Evolutionary conservation across 208 protist species (phyloP).

Genomic region (Porcisia hertigi): DNA sequence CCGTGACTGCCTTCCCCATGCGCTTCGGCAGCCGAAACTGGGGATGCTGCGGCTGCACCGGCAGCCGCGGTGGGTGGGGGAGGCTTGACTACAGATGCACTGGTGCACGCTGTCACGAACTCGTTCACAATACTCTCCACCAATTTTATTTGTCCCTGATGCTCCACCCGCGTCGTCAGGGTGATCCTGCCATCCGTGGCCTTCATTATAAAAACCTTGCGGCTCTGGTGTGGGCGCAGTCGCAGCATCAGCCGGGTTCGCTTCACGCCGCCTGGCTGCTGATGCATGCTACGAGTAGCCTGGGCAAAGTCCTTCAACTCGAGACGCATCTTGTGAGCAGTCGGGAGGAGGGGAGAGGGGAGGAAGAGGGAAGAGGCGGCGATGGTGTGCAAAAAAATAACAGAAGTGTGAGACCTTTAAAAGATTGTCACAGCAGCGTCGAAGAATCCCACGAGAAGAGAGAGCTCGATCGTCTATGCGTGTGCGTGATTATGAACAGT

Average conservation of each 20-base stretch:
- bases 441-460: too few species aligned
- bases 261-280: slow-evolving; percentile 56
- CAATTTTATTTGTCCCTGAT: slow-evolving; percentile 63
- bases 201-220: slow-evolving; percentile 62
- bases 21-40: slow-evolving; percentile 4
- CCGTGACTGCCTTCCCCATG: background rate
- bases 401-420: too few species aligned
- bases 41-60: background rate
- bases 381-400: too few species aligned
- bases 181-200: slow-evolving; percentile 69
- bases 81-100: background rate
- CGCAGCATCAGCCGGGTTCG: slow-evolving; percentile 70
- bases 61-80: background rate
- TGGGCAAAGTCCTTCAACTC: slow-evolving; percentile 61
- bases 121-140: slow-evolving; percentile 65
- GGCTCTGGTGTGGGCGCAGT: slow-evolving; percentile 47
- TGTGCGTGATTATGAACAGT: too few species aligned
- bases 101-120: slow-evolving; percentile 65
- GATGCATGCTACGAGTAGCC: slow-evolving; percentile 54
- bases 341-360: background rate
- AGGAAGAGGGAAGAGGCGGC: too few species aligned
- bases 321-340: slow-evolving; percentile 47
- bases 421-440: too few species aligned
- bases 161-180: slow-evolving; percentile 54
- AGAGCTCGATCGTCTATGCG: too few species aligned